phyloP scores from a whole-genome alignment of 2,329 filamentous ascomycete genomes.

The Endoconidiophora polonica region DNA sequence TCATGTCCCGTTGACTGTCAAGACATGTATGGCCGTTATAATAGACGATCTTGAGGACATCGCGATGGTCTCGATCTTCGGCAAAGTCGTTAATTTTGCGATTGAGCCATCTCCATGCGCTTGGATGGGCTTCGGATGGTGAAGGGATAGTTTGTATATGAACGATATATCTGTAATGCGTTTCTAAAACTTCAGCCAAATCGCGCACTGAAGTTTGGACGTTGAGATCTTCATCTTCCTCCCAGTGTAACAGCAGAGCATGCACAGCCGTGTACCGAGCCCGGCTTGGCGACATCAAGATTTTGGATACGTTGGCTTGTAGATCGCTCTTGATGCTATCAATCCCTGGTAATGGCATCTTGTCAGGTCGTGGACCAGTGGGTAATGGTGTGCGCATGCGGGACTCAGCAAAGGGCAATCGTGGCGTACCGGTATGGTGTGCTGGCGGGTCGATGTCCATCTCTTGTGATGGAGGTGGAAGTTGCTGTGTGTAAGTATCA shows the following conservation, averaged over 20 bases:
- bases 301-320: slow-evolving; percentile 32
- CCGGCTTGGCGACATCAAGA: slow-evolving; percentile 32
- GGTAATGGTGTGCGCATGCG: slow-evolving; percentile 40
- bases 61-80: slow-evolving; percentile 35
- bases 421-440: neutral
- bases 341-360: slow-evolving; percentile 30
- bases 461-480: slow-evolving; percentile 25
- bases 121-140: slow-evolving; percentile 29
- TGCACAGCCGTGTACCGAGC: slow-evolving; percentile 37
- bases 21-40: slow-evolving; percentile 39
- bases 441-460: slow-evolving; percentile 38
- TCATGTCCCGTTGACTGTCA: slow-evolving; percentile 38
- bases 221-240: slow-evolving; percentile 31
- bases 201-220: slow-evolving; percentile 26
- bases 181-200: slow-evolving; percentile 32
- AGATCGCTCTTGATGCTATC: slow-evolving; percentile 35
- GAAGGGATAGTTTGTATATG: slow-evolving; percentile 34
- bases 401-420: slow-evolving; percentile 20
- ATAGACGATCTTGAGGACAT: slow-evolving; percentile 41
- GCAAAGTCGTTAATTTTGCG: slow-evolving; percentile 35
- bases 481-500: slow-evolving; percentile 18
- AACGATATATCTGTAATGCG: slow-evolving; percentile 34
- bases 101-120: slow-evolving; percentile 37
- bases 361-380: slow-evolving; percentile 37
- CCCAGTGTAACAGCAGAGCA: slow-evolving; percentile 38